Evolutionary conservation across 306 rosid genomes (phyloP).

Genomic region (Prosopis cineraria): DNA sequence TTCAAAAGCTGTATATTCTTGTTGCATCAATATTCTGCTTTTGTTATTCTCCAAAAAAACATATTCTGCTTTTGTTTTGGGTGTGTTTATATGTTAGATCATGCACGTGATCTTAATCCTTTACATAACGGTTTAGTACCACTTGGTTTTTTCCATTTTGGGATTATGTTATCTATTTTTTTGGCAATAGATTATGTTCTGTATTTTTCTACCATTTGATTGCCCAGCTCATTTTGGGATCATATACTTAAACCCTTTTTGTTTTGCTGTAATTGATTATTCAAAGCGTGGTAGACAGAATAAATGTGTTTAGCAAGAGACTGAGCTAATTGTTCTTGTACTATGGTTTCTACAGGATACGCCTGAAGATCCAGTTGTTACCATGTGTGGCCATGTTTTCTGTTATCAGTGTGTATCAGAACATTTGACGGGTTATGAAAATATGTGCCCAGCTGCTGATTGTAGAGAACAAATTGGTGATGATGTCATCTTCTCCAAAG

Average conservation of each 20-base stretch:
- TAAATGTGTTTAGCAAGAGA: slow-evolving; percentile 8
- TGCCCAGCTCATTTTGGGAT: neutral
- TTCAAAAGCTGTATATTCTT: neutral
- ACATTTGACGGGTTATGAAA: slow-evolving; percentile 77
- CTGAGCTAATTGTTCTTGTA: slow-evolving; percentile 36
- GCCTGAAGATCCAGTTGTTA: slow-evolving; percentile 84
- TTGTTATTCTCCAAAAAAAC: too few relatives aligned
- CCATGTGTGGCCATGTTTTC: slow-evolving; percentile 94
- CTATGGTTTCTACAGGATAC: slow-evolving; percentile 73
- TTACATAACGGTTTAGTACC: neutral
- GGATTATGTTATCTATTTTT: neutral
- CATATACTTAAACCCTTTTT: neutral
- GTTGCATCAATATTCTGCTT: neutral
- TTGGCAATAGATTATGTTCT: neutral
- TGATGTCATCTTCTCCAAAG: slow-evolving; percentile 74
- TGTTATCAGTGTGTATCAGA: slow-evolving; percentile 94
- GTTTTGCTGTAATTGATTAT: slow-evolving; percentile 17
- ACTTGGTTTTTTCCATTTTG: too few relatives aligned
- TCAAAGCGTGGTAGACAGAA: slow-evolving; percentile 10
- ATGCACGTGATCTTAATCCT: neutral
- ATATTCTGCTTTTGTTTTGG: neutral
- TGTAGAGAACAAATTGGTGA: slow-evolving; percentile 73
- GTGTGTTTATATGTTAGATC: neutral
- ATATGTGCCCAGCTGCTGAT: slow-evolving; percentile 70
- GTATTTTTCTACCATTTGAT: neutral